These are phyloP conservation scores for Amanita muscaria DNA, from an alignment of 768 basidiomycete genomes.

Conservation along the genomic window DNA sequence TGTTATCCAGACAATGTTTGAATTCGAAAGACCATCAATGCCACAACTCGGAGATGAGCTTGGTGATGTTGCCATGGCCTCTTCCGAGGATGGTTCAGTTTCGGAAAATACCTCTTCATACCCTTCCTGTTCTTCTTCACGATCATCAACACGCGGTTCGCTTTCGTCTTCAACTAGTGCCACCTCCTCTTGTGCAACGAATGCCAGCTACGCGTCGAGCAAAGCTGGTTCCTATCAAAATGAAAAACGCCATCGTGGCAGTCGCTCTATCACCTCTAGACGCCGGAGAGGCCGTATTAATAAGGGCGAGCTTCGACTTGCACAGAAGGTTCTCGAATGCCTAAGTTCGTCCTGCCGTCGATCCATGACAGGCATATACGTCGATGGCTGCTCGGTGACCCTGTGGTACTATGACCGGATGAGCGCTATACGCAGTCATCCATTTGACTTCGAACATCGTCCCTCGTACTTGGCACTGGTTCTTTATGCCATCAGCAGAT, in stretches of 20 bases:
- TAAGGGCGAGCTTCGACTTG: constrained; percentile 1
- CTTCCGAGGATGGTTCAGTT: background rate
- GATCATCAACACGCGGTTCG: background rate
- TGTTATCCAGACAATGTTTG: constrained; percentile 5
- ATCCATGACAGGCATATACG: background rate
- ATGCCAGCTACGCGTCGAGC: background rate
- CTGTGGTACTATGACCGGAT: constrained; percentile 11
- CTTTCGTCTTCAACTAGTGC: constrained; percentile 1
- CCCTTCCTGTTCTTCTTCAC: background rate
- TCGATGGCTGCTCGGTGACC: constrained; percentile 4
- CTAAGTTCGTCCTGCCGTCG: background rate
- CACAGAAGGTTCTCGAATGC: constrained; percentile 4
- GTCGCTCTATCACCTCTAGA: background rate
- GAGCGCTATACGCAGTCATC: constrained; percentile 4
- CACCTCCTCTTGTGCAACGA: constrained; percentile 2
- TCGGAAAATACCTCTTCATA: background rate
- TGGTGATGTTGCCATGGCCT: too few species aligned
- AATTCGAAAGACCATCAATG: background rate
- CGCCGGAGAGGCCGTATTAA: background rate
- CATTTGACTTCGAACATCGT: constrained; percentile 2
- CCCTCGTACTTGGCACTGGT: constrained; percentile 4
- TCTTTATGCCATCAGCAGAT: constrained; percentile 1
- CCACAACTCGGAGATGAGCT: background rate
- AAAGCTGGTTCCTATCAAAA: background rate
- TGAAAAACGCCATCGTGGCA: background rate